A percentile compares a stretch with the other conserved stretches of the same genome.
Evolutionary conservation across 306 rosid genomes (phyloP).

Genomic region (Oxytropis ochrocephala): DNA sequence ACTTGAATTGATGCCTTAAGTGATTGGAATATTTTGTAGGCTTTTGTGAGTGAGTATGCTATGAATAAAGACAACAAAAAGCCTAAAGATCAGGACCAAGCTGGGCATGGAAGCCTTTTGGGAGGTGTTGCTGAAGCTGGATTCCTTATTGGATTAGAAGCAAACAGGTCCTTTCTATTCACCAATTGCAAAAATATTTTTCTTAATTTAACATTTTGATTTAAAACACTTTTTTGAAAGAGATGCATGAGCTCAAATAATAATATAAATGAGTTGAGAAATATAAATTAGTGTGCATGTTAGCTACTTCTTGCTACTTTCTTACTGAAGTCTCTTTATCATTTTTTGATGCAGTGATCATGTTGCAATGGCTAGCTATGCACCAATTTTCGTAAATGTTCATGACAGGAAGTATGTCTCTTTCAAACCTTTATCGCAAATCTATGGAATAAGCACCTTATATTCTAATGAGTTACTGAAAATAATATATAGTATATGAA

Average conservation of each 20-base stretch:
- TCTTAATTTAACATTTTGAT: too few species aligned
- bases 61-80: conserved; percentile 61
- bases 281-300: too few species aligned
- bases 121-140: conserved; percentile 90
- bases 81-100: too few species aligned
- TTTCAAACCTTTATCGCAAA: too few species aligned
- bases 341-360: conserved; percentile 54
- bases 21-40: conserved; percentile 40
- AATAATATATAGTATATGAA: too few species aligned
- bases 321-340: background rate
- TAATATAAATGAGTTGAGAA: background rate
- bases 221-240: too few species aligned
- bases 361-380: conserved; percentile 81
- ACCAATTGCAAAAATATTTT: background rate
- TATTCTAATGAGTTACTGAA: background rate
- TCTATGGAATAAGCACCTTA: background rate
- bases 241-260: too few species aligned
- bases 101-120: conserved; percentile 69
- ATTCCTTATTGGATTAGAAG: conserved; percentile 84
- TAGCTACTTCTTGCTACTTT: background rate
- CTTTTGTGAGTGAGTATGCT: conserved; percentile 96
- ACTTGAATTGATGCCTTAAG: background rate
- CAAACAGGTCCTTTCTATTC: conserved; percentile 55
- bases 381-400: conserved; percentile 79
- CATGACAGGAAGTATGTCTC: conserved; percentile 59